Evolutionary conservation across 2,329 filamentous ascomycete genomes (phyloP), one percentile per base, ranked within the genome.

Genomic region (Ustulina deusta): DNA sequence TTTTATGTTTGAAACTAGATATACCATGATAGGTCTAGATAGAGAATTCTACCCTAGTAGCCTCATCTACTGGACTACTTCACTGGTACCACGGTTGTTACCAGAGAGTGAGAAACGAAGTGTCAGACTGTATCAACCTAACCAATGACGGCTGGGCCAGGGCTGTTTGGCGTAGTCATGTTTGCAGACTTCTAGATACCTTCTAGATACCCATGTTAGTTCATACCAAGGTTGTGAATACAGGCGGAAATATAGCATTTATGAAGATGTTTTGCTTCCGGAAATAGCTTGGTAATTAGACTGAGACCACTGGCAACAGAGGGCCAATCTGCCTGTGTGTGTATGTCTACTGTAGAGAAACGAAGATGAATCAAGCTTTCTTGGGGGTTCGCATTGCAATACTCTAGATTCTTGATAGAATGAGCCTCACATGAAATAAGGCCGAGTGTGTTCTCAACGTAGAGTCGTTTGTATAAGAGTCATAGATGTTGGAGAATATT

Each of bases 21-120:
- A 58, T 29, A 5, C 44, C n/a, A 9, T 15, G 15, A 34, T 20
- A n/a, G 38, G 59, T 36, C 15, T 63, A 46, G 52, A 10, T 51
- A 32, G 5, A 40, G 38, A 15, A 20, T 38, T 11, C 13, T 44
- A 44, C 34, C 15, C n/a, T 32, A 29, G 25, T 46, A 42, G 10
- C 9, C 55, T 52, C n/a, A 17, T 20, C 40, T 51, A n/a, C 22
- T 22, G 42, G 17, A 15, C 20, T 3, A 11, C 42, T 56, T 1
- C 25, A 6, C 13, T 40, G 13, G 34, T 9, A 27, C 25, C 32
- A 17, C 17, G 5, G 22, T 20, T 36, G 29, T 42, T 25, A 15
- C 46, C 17, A 7, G n/a, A 51, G 7, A 51, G 46, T 51, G 46
- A 3, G 42, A 13, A 5, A 9, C 29, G 13, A 5, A 10, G 42